A percentile compares a stretch with the other conserved stretches of the same genome.
Conservation (phyloP, 78 protist genomes). For the Dictyostelium firmibasis region DNA sequence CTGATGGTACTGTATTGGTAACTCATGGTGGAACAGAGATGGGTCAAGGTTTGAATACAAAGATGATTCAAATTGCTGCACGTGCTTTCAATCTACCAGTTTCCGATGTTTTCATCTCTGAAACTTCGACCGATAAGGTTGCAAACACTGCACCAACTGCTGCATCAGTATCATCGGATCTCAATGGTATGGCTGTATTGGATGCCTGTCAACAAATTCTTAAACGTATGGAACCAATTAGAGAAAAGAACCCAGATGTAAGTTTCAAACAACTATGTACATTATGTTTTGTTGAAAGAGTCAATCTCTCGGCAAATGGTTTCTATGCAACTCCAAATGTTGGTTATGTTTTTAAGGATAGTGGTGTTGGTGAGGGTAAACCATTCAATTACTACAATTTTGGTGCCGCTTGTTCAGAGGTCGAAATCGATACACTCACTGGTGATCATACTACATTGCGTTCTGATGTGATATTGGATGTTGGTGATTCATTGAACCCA, state of each 20-base stretch:
- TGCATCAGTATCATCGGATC: constrained; percentile 93
- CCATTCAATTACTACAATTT: constrained; percentile 76
- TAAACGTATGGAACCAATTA: constrained; percentile 86
- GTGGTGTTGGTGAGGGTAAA: constrained; percentile 67
- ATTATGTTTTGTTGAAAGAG: constrained; percentile 86
- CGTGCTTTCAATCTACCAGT: constrained; percentile 86
- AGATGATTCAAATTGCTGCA: constrained; percentile 91
- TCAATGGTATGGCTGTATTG: constrained; percentile 95
- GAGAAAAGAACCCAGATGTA: constrained; percentile 23
- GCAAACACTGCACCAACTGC: constrained; percentile 96
- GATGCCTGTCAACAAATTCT: constrained; percentile 93
- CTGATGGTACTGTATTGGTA: constrained; percentile 96
- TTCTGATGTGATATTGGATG: constrained; percentile 95
- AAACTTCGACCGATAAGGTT: constrained; percentile 90
- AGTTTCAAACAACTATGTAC: constrained; percentile 60
- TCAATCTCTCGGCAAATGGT: constrained; percentile 92
- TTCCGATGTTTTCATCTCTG: constrained; percentile 81
- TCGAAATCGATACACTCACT: constrained; percentile 89
- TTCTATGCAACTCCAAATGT: constrained; percentile 88
- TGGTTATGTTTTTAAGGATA: constrained; percentile 73
- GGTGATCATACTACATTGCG: constrained; percentile 90
- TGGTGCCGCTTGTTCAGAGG: constrained; percentile 94
- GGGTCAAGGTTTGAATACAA: constrained; percentile 98
- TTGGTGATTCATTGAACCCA: constrained; percentile 96
- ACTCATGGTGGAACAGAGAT: constrained; percentile 98